Base-by-base conservation (phyloP, 768 basidiomycete species). In the Boletus edulis region DNA sequence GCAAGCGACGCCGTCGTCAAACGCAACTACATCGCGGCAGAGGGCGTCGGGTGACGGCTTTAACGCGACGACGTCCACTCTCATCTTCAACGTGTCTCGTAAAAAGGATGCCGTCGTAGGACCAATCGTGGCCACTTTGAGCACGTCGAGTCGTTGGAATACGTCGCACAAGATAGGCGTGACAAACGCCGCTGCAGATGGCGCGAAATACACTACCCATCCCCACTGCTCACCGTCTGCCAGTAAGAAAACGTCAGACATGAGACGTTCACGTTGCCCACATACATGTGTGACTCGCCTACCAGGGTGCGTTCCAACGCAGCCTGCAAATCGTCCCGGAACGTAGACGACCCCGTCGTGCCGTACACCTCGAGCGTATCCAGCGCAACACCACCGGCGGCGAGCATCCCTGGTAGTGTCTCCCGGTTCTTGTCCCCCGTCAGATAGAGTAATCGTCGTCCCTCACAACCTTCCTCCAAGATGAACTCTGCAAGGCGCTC, bases 371-470 rank as follows among this genome's bases (percentile, higher is more conserved):
- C 81, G 12, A 91, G 61, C 13, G 75, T 55, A 5, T 76, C 72
- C 31, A 89, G 65, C 34, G 61, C 60, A 2, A 89, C 65, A 1
- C 75, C 75, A 1, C 72, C 78, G 0, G 73, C 73, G 0, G 57
- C 53, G 37, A 94, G 72, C 10, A 85, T 75, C 15, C 57, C 72
- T 0, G 81, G 72, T 2, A 94, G 69, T 0, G 81, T 85, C 57
- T 91, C 89, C 17, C 82, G 76, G 55, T 90, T 92, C 75, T 94
- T 95, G 78, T 94, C 93, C 20, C 92, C 92, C 12, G 85, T 90
- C 10, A 96, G 78, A 66, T 91, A 93, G 7, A 94, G 67, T 46
- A 94, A 64, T 24, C 51, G 60, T 34, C 34, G 58, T 5, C 34
- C 57, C 6, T 44, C 24, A 12, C 55, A 37, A 1, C 68, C 47